Evolutionary conservation across 495 filamentous ascomycete species (phyloP), one percentile per base, ranked within the genome.

Genomic region (Penicillium goetzii): DNA sequence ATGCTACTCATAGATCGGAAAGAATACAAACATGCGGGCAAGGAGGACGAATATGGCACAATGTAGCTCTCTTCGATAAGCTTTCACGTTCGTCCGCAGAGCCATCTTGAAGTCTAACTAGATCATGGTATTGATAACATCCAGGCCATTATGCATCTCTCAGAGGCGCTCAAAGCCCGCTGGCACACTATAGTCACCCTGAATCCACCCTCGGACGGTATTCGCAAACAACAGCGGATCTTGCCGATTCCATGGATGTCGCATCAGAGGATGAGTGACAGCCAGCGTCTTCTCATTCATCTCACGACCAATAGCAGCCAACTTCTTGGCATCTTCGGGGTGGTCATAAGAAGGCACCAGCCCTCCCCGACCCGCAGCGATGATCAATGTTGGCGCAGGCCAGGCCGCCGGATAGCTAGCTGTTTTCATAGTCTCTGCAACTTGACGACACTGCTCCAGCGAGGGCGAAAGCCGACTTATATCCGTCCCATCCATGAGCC

Each of bases 221-320:
- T 59, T 53, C 11, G 64, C 64, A 63, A 67, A 67, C 8, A 67
- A 10, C 36, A 25, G 25, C 5, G 64, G 64, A 21, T 43, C 60
- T 23, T 67, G 60, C 10, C 59, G 36, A 58, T 56, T 61, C 63
- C 66, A 68, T 7, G 63, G 50, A 68, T 68, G 66, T 32, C 63
- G 19, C 55, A 66, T 58, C 25, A 28, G 23, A 23, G 41, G 33
- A 55, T 68, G 66, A 15, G 43, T 45, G 14, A 47, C 56, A 17
- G 61, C 66, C 7, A 60, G 21, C 34, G 61, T 62, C 36, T 53
- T 21, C 2, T 28, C 26, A 12, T 53, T 53, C 12, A 17, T 8
- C 50, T 33, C 26, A n/a, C 15, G 11, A 4, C 50, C 50, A 53
- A 53, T 53, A n/a, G 14, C 11, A n/a, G 30, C 30, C 50, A 53